Evolutionary conservation across 2,329 filamentous ascomycete genomes (phyloP).

Genomic region (Corinectria fuckeliana): DNA sequence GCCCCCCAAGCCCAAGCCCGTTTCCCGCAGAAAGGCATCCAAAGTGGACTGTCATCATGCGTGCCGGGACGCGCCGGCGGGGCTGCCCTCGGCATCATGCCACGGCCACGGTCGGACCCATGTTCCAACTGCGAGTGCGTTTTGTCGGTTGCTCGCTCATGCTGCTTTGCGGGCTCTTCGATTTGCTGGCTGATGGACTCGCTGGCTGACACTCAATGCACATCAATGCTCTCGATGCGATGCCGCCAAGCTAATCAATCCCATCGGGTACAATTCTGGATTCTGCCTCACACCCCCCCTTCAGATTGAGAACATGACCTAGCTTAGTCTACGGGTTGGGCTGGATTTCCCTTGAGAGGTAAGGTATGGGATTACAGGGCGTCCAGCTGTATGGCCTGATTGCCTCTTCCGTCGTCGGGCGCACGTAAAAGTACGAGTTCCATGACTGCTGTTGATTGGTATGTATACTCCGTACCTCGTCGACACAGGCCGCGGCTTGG

Average conservation of each 20-base stretch:
- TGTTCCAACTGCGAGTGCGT: background rate
- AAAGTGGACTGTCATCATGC: conserved; percentile 39
- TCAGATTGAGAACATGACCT: background rate
- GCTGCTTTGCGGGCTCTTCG: background rate
- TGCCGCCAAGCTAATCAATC: background rate
- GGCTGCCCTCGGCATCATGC: conserved; percentile 34
- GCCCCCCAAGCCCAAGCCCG: background rate
- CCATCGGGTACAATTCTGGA: background rate
- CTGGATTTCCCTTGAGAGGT: conserved; percentile 9
- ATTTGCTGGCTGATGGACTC: no score
- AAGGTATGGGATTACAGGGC: conserved; percentile 11
- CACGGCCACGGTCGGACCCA: conserved; percentile 27
- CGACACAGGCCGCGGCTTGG: background rate
- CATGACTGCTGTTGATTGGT: background rate
- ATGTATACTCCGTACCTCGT: background rate
- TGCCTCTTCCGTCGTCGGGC: background rate
- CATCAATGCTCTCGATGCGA: background rate
- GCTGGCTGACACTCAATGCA: no score
- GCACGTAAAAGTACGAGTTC: conserved; percentile 21
- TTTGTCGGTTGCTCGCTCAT: background rate
- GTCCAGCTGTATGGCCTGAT: conserved; percentile 16
- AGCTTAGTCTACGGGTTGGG: conserved; percentile 5
- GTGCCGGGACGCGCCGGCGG: conserved; percentile 36
- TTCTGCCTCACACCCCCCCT: background rate
- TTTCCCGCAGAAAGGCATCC: conserved; percentile 9